Evolutionary conservation across 139 green algal genomes (phyloP).

Genomic region (Pseudopediastrum boryanum): DNA sequence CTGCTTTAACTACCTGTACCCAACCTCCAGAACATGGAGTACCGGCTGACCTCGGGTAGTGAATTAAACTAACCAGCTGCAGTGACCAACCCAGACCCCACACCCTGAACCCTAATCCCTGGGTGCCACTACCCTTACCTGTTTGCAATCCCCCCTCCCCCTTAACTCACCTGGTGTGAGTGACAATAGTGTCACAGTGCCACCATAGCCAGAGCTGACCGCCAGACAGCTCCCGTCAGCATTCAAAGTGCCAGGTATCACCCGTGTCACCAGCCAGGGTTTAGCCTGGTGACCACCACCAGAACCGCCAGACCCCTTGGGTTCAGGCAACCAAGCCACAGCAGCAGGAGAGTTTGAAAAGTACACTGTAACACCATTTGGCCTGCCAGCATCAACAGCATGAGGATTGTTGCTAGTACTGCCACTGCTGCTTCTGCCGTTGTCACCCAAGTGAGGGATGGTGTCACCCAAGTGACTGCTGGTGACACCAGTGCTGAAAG

Average conservation of each 20-base stretch:
- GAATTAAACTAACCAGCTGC: neutral
- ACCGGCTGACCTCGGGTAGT: neutral
- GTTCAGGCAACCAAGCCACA: neutral
- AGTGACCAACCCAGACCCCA: neutral
- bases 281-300: neutral
- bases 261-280: neutral
- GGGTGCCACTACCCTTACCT: neutral
- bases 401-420: neutral
- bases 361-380: neutral
- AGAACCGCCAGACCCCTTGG: neutral
- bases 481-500: neutral
- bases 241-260: neutral
- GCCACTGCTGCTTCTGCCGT: neutral
- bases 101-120: neutral
- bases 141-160: neutral
- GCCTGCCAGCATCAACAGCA: too few species aligned
- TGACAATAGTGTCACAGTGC: neutral
- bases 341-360: neutral
- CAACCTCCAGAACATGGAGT: neutral
- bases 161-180: conserved; percentile 13
- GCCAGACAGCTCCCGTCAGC: neutral
- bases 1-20: too few species aligned
- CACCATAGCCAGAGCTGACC: neutral
- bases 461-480: neutral
- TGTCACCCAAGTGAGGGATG: neutral